These are phyloP conservation scores for Wickerhamiella nectarea DNA, from an alignment of 805 yeast species.

Conservation along the genomic window DNA sequence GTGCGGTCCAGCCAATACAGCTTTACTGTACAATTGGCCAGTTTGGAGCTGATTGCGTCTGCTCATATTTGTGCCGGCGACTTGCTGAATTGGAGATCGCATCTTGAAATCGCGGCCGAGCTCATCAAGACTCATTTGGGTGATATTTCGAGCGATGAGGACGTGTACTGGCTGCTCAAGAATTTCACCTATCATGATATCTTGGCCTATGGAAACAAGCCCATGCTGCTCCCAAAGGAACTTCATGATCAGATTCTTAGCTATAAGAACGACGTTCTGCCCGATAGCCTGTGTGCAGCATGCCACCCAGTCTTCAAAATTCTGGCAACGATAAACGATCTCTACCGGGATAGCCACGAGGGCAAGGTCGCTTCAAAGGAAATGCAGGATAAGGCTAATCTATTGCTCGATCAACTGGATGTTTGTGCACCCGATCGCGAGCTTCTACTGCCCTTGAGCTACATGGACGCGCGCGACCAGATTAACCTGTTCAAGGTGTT, in stretches of 20 bases:
- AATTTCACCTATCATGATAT: slow-evolving; percentile 76
- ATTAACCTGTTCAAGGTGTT: slow-evolving; percentile 57
- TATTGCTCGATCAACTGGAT: slow-evolving; percentile 38
- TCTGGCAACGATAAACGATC: slow-evolving; percentile 55
- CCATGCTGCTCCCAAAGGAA: slow-evolving; percentile 49
- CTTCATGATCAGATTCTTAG: slow-evolving; percentile 44
- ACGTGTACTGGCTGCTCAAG: slow-evolving; percentile 57
- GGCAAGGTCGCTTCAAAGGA: slow-evolving; percentile 12
- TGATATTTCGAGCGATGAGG: slow-evolving; percentile 38
- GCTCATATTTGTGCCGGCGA: slow-evolving; percentile 78
- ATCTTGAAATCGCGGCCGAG: slow-evolving; percentile 52
- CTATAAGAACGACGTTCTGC: slow-evolving; percentile 25
- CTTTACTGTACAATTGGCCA: slow-evolving; percentile 38
- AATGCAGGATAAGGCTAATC: slow-evolving; percentile 19
- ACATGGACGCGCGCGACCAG: slow-evolving; percentile 48
- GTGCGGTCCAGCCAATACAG: slow-evolving; percentile 18
- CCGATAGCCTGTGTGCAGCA: slow-evolving; percentile 62
- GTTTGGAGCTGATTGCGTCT: slow-evolving; percentile 52
- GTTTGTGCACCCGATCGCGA: slow-evolving; percentile 38
- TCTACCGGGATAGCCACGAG: slow-evolving; percentile 36
- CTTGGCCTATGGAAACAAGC: slow-evolving; percentile 45
- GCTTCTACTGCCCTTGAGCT: slow-evolving; percentile 30
- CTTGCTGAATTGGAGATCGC: slow-evolving; percentile 58
- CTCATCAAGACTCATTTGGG: slow-evolving; percentile 39
- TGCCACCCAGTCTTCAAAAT: slow-evolving; percentile 51